phyloP scores from a whole-genome alignment of 2,329 filamentous ascomycete species.

The Metarhizium anisopliae region DNA sequence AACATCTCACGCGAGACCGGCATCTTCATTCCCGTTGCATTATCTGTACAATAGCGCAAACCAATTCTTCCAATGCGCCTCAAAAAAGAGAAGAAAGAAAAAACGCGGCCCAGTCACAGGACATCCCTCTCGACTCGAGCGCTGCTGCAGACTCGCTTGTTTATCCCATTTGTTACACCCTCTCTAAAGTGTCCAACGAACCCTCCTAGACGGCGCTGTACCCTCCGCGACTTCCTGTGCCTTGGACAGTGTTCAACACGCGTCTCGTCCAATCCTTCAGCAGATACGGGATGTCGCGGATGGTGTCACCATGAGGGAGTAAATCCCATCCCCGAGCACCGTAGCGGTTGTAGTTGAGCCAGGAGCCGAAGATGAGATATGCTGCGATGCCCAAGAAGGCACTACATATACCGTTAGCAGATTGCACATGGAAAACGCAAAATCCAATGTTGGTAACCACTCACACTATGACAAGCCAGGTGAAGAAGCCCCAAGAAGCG shows the following conservation, averaged over 20 bases:
- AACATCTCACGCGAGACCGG: neutral
- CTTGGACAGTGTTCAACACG: slow-evolving; percentile 76
- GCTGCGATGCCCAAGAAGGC: slow-evolving; percentile 75
- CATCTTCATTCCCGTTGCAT: neutral
- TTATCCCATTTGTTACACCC: neutral
- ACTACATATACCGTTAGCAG: slow-evolving; percentile 33
- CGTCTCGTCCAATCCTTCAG: slow-evolving; percentile 79
- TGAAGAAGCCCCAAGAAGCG: slow-evolving; percentile 86
- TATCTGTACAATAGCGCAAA: slow-evolving; percentile 17
- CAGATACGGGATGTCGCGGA: slow-evolving; percentile 87
- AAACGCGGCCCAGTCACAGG: slow-evolving; percentile 13
- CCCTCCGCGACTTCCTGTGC: slow-evolving; percentile 73
- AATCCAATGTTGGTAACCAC: slow-evolving; percentile 22
- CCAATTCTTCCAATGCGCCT: slow-evolving; percentile 1
- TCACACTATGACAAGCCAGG: slow-evolving; percentile 92
- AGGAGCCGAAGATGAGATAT: slow-evolving; percentile 95
- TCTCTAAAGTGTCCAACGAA: neutral
- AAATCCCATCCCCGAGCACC: slow-evolving; percentile 93
- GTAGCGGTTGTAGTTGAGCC: slow-evolving; percentile 98
- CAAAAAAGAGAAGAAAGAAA: neutral
- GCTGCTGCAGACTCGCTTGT: neutral
- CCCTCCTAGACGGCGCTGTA: slow-evolving; percentile 76
- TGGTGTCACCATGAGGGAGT: slow-evolving; percentile 82
- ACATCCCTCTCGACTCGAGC: neutral
- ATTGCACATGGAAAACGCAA: too few relatives aligned